phyloP scores from a whole-genome alignment of 495 filamentous ascomycete species.

The Neurospora sp. region DNA sequence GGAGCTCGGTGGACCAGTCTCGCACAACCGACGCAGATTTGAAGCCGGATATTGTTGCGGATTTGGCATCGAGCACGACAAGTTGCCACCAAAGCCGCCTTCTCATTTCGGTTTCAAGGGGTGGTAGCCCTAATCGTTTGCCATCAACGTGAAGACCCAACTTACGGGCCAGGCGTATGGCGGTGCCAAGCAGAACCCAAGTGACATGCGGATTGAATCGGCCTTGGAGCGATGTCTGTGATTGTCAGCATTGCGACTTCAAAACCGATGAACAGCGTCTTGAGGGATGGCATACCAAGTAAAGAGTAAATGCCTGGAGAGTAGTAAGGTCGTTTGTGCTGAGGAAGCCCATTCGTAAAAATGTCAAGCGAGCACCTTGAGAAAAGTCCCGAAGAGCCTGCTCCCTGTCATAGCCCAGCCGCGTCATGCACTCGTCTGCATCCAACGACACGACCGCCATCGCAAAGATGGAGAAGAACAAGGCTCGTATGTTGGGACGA shows the following conservation, averaged over 20 bases:
- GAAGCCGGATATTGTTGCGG: conserved; percentile 52
- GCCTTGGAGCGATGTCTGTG: conserved; percentile 38
- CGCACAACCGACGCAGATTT: conserved; percentile 42
- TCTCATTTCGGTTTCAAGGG: conserved; percentile 58
- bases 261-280: not conserved
- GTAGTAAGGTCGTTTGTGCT: conserved; percentile 41
- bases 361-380: conserved; percentile 33
- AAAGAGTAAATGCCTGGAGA: conserved; percentile 44
- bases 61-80: conserved; percentile 50
- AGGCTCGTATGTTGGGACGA: conserved; percentile 39
- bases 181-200: conserved; percentile 45
- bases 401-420: conserved; percentile 36
- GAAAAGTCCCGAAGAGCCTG: conserved; percentile 30
- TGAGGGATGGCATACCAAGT: conserved; percentile 32
- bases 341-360: conserved; percentile 40
- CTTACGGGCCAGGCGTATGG: conserved; percentile 57
- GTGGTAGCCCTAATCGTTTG: conserved; percentile 50
- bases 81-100: conserved; percentile 68
- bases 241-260: conserved; percentile 7
- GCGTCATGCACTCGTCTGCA: conserved; percentile 37
- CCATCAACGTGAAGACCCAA: conserved; percentile 68
- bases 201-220: conserved; percentile 40
- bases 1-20: conserved; percentile 38
- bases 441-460: conserved; percentile 36
- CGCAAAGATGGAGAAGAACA: conserved; percentile 45